These are phyloP conservation scores for Lentinula lateritia DNA, from an alignment of 768 basidiomycete genomes.

Conservation along the genomic window DNA sequence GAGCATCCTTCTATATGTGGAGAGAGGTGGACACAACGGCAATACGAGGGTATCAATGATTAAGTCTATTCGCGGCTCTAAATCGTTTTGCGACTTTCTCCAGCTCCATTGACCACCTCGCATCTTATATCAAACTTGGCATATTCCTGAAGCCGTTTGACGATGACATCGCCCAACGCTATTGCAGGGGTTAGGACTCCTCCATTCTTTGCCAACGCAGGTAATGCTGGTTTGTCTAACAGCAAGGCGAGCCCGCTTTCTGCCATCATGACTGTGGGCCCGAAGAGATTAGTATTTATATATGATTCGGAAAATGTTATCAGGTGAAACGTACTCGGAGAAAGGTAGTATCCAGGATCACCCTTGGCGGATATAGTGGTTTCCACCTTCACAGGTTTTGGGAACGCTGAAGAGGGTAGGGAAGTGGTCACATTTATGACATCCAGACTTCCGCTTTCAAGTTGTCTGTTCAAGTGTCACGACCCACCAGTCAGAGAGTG, in stretches of 20 bases:
- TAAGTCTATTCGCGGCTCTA: background rate
- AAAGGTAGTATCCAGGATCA: constrained; percentile 70
- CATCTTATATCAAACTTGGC: background rate
- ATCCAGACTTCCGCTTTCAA: constrained; percentile 56
- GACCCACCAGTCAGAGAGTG: background rate
- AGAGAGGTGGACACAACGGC: background rate
- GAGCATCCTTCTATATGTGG: too few relatives aligned
- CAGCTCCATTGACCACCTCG: background rate
- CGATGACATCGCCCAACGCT: constrained; percentile 73
- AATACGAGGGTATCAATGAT: background rate
- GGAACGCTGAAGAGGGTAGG: constrained; percentile 29
- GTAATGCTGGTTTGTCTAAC: constrained; percentile 41
- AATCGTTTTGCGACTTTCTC: background rate
- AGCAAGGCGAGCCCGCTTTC: constrained; percentile 75
- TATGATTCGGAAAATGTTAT: background rate
- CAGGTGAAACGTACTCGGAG: constrained; percentile 36
- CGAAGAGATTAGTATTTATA: constrained; percentile 4
- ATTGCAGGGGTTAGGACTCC: constrained; percentile 82
- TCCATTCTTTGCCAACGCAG: constrained; percentile 54
- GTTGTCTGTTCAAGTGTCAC: constrained; percentile 29
- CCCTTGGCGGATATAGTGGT: constrained; percentile 61
- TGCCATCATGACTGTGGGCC: constrained; percentile 58
- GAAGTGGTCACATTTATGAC: constrained; percentile 70
- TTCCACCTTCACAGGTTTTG: constrained; percentile 42
- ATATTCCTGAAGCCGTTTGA: constrained; percentile 46